phyloP scores from a whole-genome alignment of 352 stramenopile species.

The Pythium biforme region DNA sequence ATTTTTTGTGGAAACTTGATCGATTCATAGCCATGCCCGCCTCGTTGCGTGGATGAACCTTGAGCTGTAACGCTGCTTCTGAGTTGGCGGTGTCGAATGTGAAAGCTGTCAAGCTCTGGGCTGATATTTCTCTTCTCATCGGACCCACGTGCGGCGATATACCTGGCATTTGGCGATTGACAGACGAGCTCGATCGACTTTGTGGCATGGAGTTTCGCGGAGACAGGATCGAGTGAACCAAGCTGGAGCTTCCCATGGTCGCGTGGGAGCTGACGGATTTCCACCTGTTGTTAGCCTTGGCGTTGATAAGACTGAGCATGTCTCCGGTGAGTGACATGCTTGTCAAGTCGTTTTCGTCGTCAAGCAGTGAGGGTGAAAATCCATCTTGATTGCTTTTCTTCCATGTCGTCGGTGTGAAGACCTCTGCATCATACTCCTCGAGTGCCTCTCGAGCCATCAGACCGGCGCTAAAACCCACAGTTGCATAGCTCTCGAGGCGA shows the following conservation, averaged over 20 bases:
- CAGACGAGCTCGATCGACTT: conserved; percentile 7
- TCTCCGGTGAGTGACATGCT: conserved; percentile 24
- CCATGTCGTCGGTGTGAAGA: conserved; percentile 38
- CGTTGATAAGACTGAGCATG: conserved; percentile 14
- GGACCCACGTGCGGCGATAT: background rate
- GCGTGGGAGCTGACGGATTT: conserved; percentile 26
- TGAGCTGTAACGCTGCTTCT: background rate
- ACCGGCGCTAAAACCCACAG: conserved; percentile 35
- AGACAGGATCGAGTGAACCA: conserved; percentile 41
- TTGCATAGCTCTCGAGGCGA: conserved; percentile 22
- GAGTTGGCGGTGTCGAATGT: background rate
- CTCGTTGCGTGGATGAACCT: background rate
- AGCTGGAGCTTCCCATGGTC: conserved; percentile 26
- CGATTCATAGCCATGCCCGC: background rate
- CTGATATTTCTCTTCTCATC: conserved; percentile 11
- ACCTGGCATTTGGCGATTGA: conserved; percentile 3
- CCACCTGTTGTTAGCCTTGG: conserved; percentile 15
- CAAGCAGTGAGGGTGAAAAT: background rate
- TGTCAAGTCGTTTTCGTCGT: conserved; percentile 11
- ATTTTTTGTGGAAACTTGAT: conserved; percentile 1
- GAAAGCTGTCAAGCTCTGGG: background rate
- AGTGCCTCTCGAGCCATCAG: conserved; percentile 43
- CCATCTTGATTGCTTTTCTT: background rate
- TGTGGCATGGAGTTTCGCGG: conserved; percentile 32
- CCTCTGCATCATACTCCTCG: conserved; percentile 63